phyloP scores from a whole-genome alignment of 768 basidiomycete genomes.

The Boletus fagicola region DNA sequence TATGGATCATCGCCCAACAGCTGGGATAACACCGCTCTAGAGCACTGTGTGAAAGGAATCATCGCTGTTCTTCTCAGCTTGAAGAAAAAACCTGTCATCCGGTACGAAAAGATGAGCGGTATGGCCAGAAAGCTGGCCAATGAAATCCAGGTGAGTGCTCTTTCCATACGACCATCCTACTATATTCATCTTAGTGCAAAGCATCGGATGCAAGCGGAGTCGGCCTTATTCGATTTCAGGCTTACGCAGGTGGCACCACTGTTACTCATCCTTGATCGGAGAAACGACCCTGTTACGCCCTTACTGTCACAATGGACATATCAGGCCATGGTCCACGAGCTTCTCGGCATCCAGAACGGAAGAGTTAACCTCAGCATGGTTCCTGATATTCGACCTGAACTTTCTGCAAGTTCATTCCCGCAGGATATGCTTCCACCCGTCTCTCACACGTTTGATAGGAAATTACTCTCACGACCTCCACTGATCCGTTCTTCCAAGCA shows the following conservation, averaged over 20 bases:
- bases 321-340: slow-evolving; percentile 98
- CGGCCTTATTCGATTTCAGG: slow-evolving; percentile 88
- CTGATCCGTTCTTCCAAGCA: slow-evolving; percentile 91
- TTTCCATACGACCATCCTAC: background rate
- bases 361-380: slow-evolving; percentile 82
- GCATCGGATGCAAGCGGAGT: slow-evolving; percentile 79
- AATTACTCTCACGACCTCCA: slow-evolving; percentile 86
- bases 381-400: slow-evolving; percentile 82
- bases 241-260: slow-evolving; percentile 85
- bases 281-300: slow-evolving; percentile 97
- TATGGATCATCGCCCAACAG: slow-evolving; percentile 69
- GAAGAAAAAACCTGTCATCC: slow-evolving; percentile 93
- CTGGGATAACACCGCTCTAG: slow-evolving; percentile 76
- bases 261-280: slow-evolving; percentile 87
- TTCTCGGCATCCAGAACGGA: slow-evolving; percentile 91
- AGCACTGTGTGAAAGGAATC: slow-evolving; percentile 77
- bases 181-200: slow-evolving; percentile 32
- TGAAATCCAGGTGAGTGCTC: slow-evolving; percentile 69
- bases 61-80: slow-evolving; percentile 85
- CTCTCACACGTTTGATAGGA: slow-evolving; percentile 53
- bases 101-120: slow-evolving; percentile 89
- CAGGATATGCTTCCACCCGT: slow-evolving; percentile 1
- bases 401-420: slow-evolving; percentile 55
- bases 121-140: slow-evolving; percentile 88
- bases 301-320: slow-evolving; percentile 98